phyloP scores from a whole-genome alignment of 148 eudicot species.

The Rhododendron vialii region DNA sequence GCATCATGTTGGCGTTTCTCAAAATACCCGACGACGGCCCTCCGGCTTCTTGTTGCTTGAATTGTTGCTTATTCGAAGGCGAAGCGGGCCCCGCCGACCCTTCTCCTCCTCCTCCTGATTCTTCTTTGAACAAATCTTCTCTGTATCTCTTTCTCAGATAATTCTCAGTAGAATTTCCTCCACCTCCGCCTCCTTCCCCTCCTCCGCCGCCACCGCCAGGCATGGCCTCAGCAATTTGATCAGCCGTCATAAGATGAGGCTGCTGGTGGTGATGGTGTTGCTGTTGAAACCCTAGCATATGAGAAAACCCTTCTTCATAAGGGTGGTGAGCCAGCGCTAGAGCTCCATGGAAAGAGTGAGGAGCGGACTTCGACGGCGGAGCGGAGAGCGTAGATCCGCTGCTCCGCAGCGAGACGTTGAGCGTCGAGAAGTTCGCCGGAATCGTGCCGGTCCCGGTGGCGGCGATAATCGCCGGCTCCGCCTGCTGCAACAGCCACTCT shows the following conservation, averaged over 20 bases:
- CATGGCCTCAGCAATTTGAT: conserved; percentile 28
- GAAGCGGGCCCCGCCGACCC: conserved; percentile 17
- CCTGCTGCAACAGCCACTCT: conserved; percentile 57
- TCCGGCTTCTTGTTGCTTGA: conserved; percentile 17
- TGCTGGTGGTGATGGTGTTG: conserved; percentile 25
- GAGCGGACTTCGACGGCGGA: conserved; percentile 44
- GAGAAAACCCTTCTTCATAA: conserved; percentile 41
- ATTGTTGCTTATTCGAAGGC: conserved; percentile 28
- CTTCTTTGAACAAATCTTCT: conserved; percentile 60
- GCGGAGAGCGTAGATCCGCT: conserved; percentile 42
- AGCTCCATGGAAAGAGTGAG: conserved; percentile 37
- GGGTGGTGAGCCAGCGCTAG: conserved; percentile 30
- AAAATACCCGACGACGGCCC: conserved; percentile 19
- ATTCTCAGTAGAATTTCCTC: conserved; percentile 26
- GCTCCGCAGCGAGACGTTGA: conserved; percentile 47
- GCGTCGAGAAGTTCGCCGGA: conserved; percentile 51
- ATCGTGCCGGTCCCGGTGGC: conserved; percentile 59
- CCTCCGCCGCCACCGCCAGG: conserved; percentile 12
- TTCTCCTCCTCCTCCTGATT: conserved; percentile 15
- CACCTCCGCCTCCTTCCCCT: conserved; percentile 5
- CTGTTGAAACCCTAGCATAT: conserved; percentile 54
- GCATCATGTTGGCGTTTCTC: conserved; percentile 31
- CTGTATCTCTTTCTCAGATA: conserved; percentile 40
- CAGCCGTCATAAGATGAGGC: conserved; percentile 24
- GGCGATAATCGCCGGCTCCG: conserved; percentile 56